phyloP scores from a whole-genome alignment of 2,329 filamentous ascomycete species.

The Alternaria arborescens region DNA sequence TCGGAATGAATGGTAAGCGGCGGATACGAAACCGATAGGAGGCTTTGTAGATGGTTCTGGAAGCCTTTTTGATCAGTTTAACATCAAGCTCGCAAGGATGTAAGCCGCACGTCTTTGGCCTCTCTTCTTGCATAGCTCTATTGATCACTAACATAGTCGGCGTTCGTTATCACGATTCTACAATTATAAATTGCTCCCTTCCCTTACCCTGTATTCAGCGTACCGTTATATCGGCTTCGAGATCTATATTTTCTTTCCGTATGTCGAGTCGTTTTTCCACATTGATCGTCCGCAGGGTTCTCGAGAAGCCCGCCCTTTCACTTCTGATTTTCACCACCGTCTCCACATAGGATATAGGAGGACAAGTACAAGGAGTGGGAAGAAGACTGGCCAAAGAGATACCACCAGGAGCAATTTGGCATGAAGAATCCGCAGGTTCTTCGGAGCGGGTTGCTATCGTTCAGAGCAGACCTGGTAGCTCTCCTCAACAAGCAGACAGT shows the following conservation, averaged over 20 bases:
- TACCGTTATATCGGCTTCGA: neutral
- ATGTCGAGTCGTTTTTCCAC: neutral
- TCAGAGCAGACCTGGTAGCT: too few relatives aligned
- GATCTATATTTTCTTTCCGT: neutral
- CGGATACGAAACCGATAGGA: neutral
- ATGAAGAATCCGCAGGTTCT: too few relatives aligned
- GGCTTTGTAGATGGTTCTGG: too few relatives aligned
- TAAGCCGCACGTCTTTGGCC: neutral
- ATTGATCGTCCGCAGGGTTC: neutral
- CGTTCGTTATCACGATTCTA: neutral
- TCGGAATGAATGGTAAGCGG: neutral
- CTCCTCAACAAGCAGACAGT: too few relatives aligned
- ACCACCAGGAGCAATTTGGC: too few relatives aligned
- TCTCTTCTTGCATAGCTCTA: neutral
- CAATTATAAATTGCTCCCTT: too few relatives aligned
- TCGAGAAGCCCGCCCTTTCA: neutral
- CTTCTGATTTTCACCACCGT: neutral
- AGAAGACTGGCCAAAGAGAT: too few relatives aligned
- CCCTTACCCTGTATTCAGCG: neutral
- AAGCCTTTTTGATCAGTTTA: neutral
- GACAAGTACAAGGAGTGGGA: neutral
- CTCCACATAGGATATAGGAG: neutral
- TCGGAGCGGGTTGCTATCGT: too few relatives aligned
- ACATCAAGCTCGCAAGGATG: neutral
- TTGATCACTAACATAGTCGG: neutral